Base-by-base conservation (phyloP, 192 early-diverging fungal species). In the Rhizophagus clarus region DNA sequence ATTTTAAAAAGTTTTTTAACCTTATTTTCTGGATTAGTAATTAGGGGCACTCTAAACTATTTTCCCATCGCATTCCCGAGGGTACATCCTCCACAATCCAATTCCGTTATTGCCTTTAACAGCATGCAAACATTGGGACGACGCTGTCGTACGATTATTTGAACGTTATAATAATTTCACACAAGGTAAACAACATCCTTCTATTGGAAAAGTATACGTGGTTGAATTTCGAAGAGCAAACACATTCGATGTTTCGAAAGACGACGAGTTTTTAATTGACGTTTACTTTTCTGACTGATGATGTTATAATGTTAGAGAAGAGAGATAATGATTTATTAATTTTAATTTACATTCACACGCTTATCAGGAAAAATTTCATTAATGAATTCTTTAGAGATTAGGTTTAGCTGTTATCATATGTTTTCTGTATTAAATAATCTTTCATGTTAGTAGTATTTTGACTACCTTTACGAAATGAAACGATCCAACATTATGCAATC, bases 21-120 rank as follows among this genome's bases (percentile, higher is more conserved):
- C 56, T 51, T 74, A 34, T 60, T 49, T 73, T 60, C 42, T 60
- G 42, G 51, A 74, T 56, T 32, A 60, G 72, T 74, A 4, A 74
- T 74, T n/a, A 49, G 22, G 17, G 24, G 42, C 4, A 74, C 72
- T 24, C 40, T 10, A 0, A 11, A n/a, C 0, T 74, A 74, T 73
- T 29, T n/a, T 6, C 71, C 71, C 10, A 49, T 49, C 10, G 24
- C 51, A 26, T 73, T 51, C n/a, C 72, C 72, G 5, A 73, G 47
- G 1, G 26, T 17, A 47, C 20, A n/a, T 31, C 42, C n/a, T 3
- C 42, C 40, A 28, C 72, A 73, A 73, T 73, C 72, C 4, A 73
- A 73, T 22, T 29, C 45, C 2, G 42, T 73, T 5, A 49, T 73
- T 24, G 40, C 72, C 10, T 73, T 73, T 20, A 73, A 73, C 24